Conservation (phyloP, 306 rosid genomes). For the Hippophae gyantsensis region DNA sequence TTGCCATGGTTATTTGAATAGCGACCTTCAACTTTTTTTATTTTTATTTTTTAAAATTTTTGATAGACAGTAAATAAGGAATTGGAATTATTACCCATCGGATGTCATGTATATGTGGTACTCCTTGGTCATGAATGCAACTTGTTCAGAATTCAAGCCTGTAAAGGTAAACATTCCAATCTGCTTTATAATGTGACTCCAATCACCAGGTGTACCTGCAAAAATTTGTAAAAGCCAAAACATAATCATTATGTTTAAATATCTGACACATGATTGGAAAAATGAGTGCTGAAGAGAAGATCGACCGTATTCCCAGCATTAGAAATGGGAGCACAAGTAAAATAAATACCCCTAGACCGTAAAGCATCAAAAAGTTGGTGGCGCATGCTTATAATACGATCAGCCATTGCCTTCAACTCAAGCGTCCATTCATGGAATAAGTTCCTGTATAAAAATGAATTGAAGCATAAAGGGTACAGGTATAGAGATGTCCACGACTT, state of each 20-base stretch:
- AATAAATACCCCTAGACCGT: slow-evolving; percentile 52
- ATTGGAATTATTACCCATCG: slow-evolving; percentile 6
- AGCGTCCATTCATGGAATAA: slow-evolving; percentile 84
- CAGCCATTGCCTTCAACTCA: slow-evolving; percentile 98
- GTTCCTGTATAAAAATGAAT: slow-evolving; percentile 33
- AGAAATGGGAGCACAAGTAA: not conserved
- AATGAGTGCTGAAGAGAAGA: too few relatives aligned
- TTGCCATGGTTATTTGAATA: too few relatives aligned
- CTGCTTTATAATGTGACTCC: slow-evolving; percentile 10
- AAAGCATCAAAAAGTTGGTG: slow-evolving; percentile 84
- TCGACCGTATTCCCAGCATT: too few relatives aligned
- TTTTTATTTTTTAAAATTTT: too few relatives aligned
- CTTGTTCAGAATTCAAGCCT: slow-evolving; percentile 24
- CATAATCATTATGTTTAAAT: not conserved
- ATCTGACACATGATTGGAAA: not conserved
- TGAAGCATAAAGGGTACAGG: not conserved
- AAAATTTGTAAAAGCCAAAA: not conserved
- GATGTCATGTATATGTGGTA: slow-evolving; percentile 28
- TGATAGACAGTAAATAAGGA: too few relatives aligned
- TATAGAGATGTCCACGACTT: not conserved
- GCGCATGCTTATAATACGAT: slow-evolving; percentile 93
- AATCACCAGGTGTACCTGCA: not conserved
- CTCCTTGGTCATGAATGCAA: slow-evolving; percentile 25
- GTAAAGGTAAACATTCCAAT: slow-evolving; percentile 34
- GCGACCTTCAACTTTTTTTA: too few relatives aligned